Evolutionary conservation across 2,329 filamentous ascomycete genomes (phyloP), one percentile per base, ranked within the genome.

Genomic region (Trichoderma simmonsii): DNA sequence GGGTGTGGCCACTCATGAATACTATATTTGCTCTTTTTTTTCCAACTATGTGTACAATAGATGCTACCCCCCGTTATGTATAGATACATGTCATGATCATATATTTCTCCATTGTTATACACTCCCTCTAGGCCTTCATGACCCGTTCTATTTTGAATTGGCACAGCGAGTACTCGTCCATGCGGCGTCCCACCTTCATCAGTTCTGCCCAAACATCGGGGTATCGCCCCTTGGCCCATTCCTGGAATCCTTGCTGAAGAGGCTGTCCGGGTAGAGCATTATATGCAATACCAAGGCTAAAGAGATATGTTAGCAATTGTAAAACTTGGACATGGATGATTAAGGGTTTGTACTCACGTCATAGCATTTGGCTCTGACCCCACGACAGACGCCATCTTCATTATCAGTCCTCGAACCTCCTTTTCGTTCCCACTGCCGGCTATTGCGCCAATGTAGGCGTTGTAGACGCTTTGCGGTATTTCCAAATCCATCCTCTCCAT

Each of bases 401-500:
- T 85, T 57, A 97, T 84, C 39, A 93, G 83, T 71, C 85, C 83
- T 75, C 90, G 88, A 3, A 90, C 90, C 76, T 92, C 90, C 24
- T 93, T 88, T 61, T 93, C 86, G 64, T 91, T 86, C 28, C 90
- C 91, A 75, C 93, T 92, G 3, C 90, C 90, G 0, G 92, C 93
- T 70, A 97, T 81, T 0, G 93, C 93, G 9, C 90, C 92, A 62
- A 92, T 85, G 79, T 97, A 98, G 1, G 91, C 90, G 24, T 89
- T 89, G 81, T 93, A 95, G 14, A 98, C 88, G 3, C 86, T 81
- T 26, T 88, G 86, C 48, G 94, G 92, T 28, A 97, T 86, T 54
- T 93, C 91, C 67, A 98, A 87, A 34, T 96, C 93, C 86, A 97
- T 91, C 71, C 86, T 85, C 76, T 87, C 86, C 72, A 96, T 86